Percentiles rank a stretch among this genome's conserved stretches.
phyloP scores from a whole-genome alignment of 352 stramenopile species.

The Phytophthora pinifolia region DNA sequence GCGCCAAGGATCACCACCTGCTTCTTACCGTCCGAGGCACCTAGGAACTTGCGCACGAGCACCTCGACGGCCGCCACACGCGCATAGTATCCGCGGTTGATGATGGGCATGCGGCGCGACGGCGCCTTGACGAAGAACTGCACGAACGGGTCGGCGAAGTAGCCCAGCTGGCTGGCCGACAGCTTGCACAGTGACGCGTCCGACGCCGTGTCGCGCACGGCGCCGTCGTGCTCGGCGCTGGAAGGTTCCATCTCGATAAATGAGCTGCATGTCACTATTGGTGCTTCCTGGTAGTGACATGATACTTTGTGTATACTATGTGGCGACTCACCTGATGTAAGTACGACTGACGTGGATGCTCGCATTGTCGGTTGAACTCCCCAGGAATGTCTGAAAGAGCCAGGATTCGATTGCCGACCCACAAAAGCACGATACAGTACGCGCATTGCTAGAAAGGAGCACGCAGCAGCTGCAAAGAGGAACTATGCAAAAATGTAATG shows the following conservation, averaged over 20 bases:
- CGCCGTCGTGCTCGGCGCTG: conserved; percentile 53
- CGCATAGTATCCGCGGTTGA: conserved; percentile 90
- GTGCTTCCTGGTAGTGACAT: conserved; percentile 2
- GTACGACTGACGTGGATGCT: conserved; percentile 11
- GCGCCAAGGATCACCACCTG: conserved; percentile 86
- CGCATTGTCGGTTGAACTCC: no score
- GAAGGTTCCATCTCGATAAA: conserved; percentile 10
- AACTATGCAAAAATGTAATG: no score
- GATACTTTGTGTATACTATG: neutral
- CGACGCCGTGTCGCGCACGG: conserved; percentile 79
- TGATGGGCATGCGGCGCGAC: conserved; percentile 86
- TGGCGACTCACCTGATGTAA: conserved; percentile 3
- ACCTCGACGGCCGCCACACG: conserved; percentile 71
- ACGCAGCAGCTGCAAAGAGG: no score
- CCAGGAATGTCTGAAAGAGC: no score
- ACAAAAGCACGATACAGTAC: no score
- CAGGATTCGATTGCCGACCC: no score
- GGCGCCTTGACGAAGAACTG: conserved; percentile 81
- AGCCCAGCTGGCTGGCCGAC: conserved; percentile 73
- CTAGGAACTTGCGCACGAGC: conserved; percentile 71
- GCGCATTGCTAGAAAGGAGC: no score
- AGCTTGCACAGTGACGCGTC: conserved; percentile 88
- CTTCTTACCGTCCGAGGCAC: conserved; percentile 29
- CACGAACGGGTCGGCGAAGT: conserved; percentile 79
- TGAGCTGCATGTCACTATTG: conserved; percentile 2